Evolutionary conservation across 106 monocot genomes (phyloP).

Genomic region (Dendrobium chrysotoxum): DNA sequence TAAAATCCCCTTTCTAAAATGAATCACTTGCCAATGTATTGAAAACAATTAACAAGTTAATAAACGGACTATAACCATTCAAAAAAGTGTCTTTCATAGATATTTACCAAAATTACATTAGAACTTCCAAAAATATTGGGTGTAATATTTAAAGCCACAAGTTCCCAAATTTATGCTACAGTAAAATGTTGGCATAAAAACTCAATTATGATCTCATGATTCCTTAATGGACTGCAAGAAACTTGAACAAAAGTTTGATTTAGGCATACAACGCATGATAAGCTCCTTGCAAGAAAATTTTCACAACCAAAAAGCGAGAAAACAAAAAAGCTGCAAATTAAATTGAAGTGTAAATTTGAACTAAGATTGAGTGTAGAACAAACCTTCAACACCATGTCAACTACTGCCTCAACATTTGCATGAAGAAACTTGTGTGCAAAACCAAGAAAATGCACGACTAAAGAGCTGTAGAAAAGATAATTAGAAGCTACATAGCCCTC

Average conservation of each 20-base stretch:
- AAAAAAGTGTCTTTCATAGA: not conserved
- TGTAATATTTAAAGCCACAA: not conserved
- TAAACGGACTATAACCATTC: not conserved
- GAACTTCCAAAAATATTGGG: not conserved
- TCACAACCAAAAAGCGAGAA: not conserved
- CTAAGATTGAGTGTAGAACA: constrained; percentile 5
- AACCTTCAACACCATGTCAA: constrained; percentile 76
- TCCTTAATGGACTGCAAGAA: not conserved
- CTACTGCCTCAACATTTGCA: constrained; percentile 41
- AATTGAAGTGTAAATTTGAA: not conserved
- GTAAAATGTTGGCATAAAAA: not conserved
- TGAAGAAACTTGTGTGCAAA: constrained; percentile 91
- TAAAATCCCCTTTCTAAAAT: not conserved
- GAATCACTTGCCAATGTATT: not conserved
- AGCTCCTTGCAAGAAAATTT: not conserved
- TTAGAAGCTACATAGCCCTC: constrained; percentile 61
- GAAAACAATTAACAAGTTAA: not conserved
- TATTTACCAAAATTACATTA: not conserved
- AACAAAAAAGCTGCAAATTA: not conserved
- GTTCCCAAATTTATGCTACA: not conserved
- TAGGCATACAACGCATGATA: not conserved
- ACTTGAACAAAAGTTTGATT: not conserved
- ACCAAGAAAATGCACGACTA: constrained; percentile 83
- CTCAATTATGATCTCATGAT: not conserved
- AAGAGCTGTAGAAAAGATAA: constrained; percentile 81